phyloP scores from a whole-genome alignment of 352 stramenopile species.

The Plasmopara viticola region DNA sequence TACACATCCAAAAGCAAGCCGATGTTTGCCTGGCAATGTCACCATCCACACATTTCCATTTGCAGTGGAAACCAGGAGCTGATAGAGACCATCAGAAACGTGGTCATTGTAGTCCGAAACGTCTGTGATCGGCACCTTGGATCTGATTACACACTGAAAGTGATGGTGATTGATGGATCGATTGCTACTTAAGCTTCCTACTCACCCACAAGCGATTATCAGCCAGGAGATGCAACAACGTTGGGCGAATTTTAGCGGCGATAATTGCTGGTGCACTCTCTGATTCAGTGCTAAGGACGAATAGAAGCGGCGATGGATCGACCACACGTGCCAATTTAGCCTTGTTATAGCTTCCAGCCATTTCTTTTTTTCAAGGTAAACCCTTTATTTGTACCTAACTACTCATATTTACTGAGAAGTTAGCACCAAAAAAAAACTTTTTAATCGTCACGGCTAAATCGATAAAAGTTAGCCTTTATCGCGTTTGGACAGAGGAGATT shows the following conservation, averaged over 20 bases:
- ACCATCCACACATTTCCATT: conserved; percentile 51
- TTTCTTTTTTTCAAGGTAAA: too few species aligned
- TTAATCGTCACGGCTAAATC: too few species aligned
- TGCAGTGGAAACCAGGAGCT: conserved; percentile 28
- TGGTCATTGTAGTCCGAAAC: conserved; percentile 15
- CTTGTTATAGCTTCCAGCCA: neutral
- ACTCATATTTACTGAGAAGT: too few species aligned
- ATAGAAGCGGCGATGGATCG: conserved; percentile 12
- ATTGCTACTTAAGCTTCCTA: neutral
- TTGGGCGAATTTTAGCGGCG: conserved; percentile 39
- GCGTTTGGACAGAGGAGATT: too few species aligned
- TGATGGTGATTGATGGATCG: neutral
- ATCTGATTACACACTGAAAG: conserved; percentile 38
- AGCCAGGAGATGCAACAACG: conserved; percentile 42
- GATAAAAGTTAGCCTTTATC: too few species aligned
- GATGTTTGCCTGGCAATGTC: conserved; percentile 20
- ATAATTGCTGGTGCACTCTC: neutral
- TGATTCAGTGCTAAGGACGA: conserved; percentile 24
- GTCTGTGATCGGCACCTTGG: conserved; percentile 31
- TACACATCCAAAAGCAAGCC: neutral
- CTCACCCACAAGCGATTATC: conserved; percentile 36
- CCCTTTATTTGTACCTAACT: too few species aligned
- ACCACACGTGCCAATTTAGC: neutral
- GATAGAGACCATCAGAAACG: conserved; percentile 1
- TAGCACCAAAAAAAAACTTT: too few species aligned